These are phyloP conservation scores for Magnusiomyces ingens DNA, from an alignment of 1,139 yeast species.

Conservation along the genomic window DNA sequence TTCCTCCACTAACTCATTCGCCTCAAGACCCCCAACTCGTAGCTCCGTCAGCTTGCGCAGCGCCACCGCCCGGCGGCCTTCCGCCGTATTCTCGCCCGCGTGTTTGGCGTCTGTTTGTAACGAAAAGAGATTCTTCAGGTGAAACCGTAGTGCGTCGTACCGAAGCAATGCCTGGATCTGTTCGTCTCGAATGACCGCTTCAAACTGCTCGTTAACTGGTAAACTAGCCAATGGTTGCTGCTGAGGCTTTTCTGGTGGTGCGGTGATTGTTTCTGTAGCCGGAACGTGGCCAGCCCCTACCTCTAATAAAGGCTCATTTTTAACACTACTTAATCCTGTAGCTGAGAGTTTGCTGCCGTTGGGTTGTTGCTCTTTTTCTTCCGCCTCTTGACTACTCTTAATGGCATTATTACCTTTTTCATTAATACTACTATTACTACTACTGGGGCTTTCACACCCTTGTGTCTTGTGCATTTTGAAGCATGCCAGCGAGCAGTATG, in stretches of 20 bases:
- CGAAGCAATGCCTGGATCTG: slow-evolving; percentile 40
- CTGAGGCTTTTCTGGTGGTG: neutral
- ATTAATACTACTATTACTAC: neutral
- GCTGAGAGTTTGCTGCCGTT: neutral
- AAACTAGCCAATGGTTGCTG: neutral
- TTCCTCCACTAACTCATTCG: slow-evolving; percentile 60
- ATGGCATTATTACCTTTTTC: neutral
- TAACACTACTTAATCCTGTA: neutral
- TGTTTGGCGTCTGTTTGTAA: slow-evolving; percentile 42
- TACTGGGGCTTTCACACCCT: neutral
- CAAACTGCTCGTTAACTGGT: slow-evolving; percentile 14
- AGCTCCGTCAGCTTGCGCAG: slow-evolving; percentile 53
- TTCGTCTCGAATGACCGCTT: slow-evolving; percentile 34
- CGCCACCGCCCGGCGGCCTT: slow-evolving; percentile 52
- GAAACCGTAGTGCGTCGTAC: slow-evolving; percentile 48
- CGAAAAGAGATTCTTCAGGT: slow-evolving; percentile 42
- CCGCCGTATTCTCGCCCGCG: slow-evolving; percentile 39
- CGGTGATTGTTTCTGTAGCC: neutral
- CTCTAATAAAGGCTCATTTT: neutral
- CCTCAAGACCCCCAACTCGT: slow-evolving; percentile 57
- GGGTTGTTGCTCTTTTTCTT: too few relatives aligned
- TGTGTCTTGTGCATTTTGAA: slow-evolving; percentile 42
- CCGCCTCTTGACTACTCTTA: neutral
- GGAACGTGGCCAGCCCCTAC: neutral
- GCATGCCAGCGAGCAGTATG: slow-evolving; percentile 51